phyloP scores from a whole-genome alignment of 768 basidiomycete species.

The Trichaptum fuscoviolaceum region DNA sequence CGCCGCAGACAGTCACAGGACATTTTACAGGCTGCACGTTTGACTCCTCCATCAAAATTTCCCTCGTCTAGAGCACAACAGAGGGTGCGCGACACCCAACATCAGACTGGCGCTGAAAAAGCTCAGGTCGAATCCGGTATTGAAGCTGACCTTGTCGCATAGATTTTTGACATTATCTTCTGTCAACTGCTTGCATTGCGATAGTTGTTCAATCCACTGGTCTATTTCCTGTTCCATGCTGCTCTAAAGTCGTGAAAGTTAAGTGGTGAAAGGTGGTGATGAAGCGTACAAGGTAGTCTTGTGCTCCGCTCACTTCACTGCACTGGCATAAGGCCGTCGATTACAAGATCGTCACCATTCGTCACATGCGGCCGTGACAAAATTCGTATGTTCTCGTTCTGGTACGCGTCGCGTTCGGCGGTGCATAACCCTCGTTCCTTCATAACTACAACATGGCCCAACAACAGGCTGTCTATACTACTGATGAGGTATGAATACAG shows the following conservation, averaged over 20 bases:
- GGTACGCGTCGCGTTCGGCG: slow-evolving; percentile 3
- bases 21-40: slow-evolving; percentile 98
- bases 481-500: slow-evolving; percentile 61
- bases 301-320: background rate
- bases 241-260: slow-evolving; percentile 10
- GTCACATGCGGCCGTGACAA: background rate
- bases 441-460: slow-evolving; percentile 1
- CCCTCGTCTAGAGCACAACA: slow-evolving; percentile 65
- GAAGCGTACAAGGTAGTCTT: background rate
- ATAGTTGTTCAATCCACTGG: slow-evolving; percentile 93
- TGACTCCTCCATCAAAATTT: slow-evolving; percentile 98
- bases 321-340: background rate
- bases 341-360: background rate
- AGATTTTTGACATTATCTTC: slow-evolving; percentile 96
- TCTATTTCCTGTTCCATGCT: slow-evolving; percentile 75
- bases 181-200: slow-evolving; percentile 94
- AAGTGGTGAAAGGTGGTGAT: background rate
- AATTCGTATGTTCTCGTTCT: background rate
- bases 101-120: slow-evolving; percentile 9
- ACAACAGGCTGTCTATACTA: slow-evolving; percentile 75
- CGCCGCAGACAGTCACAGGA: slow-evolving; percentile 98
- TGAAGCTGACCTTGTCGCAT: slow-evolving; percentile 88
- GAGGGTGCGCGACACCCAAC: slow-evolving; percentile 9
- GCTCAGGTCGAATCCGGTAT: slow-evolving; percentile 12
- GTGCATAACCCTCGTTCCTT: background rate